A percentile compares a stretch with the other conserved stretches of the same genome.
Evolutionary conservation across 1,284 basidiomycete species (phyloP).

Genomic region (Cryptococcus neoformans): DNA sequence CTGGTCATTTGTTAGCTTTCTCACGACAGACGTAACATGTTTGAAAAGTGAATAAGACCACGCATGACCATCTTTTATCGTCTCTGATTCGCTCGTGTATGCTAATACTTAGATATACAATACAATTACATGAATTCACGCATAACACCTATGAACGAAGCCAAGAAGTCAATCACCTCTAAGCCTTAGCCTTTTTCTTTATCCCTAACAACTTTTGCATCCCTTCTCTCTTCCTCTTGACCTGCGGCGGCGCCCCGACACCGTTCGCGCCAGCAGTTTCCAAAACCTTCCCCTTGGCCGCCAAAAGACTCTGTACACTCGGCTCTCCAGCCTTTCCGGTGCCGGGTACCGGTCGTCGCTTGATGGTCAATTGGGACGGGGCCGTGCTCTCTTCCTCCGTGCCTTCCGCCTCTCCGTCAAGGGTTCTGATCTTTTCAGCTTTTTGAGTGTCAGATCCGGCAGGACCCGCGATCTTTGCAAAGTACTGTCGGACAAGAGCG

Average conservation of each 20-base stretch:
- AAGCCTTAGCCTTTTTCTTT: slow-evolving; percentile 53
- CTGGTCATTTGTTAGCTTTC: no score
- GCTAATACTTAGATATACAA: not conserved
- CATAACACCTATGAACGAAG: not conserved
- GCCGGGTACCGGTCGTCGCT: slow-evolving; percentile 62
- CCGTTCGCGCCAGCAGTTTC: slow-evolving; percentile 46
- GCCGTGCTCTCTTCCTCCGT: slow-evolving; percentile 7
- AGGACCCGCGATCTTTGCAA: slow-evolving; percentile 62
- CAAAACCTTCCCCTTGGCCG: slow-evolving; percentile 63
- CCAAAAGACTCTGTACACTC: slow-evolving; percentile 65
- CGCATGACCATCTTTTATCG: no score
- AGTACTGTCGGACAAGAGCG: slow-evolving; percentile 76
- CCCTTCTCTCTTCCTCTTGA: slow-evolving; percentile 58
- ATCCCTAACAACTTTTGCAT: slow-evolving; percentile 54
- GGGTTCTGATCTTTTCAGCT: slow-evolving; percentile 34
- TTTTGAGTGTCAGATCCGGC: slow-evolving; percentile 35
- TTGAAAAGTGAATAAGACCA: no score
- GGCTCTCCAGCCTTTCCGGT: slow-evolving; percentile 54
- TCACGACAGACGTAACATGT: no score
- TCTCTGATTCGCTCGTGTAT: no score
- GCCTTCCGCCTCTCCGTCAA: slow-evolving; percentile 17
- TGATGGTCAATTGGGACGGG: slow-evolving; percentile 60
- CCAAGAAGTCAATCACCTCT: not conserved
- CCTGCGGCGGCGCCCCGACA: slow-evolving; percentile 48
- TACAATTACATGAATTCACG: not conserved